A percentile compares a stretch with the other conserved stretches of the same genome.
These are phyloP conservation scores for Kodamaea restingae DNA, from an alignment of 805 yeast species.

Conservation along the genomic window DNA sequence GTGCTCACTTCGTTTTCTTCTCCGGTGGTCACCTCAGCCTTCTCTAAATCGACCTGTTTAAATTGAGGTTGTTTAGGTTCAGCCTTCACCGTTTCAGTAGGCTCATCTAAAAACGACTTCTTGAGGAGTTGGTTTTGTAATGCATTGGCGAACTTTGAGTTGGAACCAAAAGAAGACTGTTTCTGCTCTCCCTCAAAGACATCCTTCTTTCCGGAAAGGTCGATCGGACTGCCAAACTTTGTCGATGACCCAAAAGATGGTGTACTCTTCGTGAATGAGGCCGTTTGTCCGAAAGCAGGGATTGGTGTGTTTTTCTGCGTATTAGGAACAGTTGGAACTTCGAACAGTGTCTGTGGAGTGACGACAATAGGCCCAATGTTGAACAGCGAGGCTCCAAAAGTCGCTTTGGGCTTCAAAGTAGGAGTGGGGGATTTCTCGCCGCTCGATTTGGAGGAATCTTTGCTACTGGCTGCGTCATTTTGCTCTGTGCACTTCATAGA, in stretches of 20 bases:
- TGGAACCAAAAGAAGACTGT: conserved; percentile 43
- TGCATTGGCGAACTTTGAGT: conserved; percentile 49
- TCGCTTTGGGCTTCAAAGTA: conserved; percentile 10
- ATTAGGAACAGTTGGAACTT: conserved; percentile 12
- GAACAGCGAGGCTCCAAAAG: conserved; percentile 15
- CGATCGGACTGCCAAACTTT: conserved; percentile 1
- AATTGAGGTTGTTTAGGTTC: conserved; percentile 30
- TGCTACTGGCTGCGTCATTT: background rate
- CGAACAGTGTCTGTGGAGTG: conserved; percentile 13
- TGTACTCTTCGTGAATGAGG: conserved; percentile 7
- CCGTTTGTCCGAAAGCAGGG: conserved; percentile 5
- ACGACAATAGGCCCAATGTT: conserved; percentile 8
- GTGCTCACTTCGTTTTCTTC: conserved; percentile 80
- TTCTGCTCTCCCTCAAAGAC: conserved; percentile 37
- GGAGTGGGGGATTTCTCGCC: background rate
- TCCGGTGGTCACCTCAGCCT: conserved; percentile 66
- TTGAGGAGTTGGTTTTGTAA: conserved; percentile 49
- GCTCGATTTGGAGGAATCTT: background rate
- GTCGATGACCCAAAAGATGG: conserved; percentile 1
- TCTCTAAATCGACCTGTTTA: conserved; percentile 57
- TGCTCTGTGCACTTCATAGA: background rate
- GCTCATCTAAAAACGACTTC: conserved; percentile 55
- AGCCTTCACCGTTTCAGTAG: conserved; percentile 14
- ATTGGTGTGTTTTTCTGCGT: conserved; percentile 8
- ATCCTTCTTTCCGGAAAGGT: conserved; percentile 3